Percentiles rank a stretch among this genome's conserved stretches.
These are phyloP conservation scores for Populus ilicifolia DNA, from an alignment of 345 rosid genomes.

Conservation along the genomic window DNA sequence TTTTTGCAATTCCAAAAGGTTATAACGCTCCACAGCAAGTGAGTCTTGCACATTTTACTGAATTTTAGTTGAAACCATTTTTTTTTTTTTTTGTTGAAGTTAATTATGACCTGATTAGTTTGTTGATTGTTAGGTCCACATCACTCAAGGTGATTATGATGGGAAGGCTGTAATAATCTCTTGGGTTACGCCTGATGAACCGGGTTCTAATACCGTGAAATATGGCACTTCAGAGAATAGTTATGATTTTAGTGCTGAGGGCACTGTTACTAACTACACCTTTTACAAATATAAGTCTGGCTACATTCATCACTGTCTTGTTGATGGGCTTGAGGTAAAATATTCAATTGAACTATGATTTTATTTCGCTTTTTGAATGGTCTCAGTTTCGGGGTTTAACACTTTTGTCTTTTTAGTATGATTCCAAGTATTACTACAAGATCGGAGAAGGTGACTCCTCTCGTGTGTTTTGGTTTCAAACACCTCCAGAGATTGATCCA, in stretches of 20 bases:
- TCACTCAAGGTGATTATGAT: constrained; percentile 44
- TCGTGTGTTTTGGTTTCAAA: constrained; percentile 41
- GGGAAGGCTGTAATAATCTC: constrained; percentile 46
- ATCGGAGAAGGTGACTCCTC: constrained; percentile 29
- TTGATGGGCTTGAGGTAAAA: constrained; percentile 34
- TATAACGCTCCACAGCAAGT: constrained; percentile 48
- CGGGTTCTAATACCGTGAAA: constrained; percentile 25
- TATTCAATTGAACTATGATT: not conserved
- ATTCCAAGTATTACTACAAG: constrained; percentile 40
- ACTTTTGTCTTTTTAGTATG: constrained; percentile 21
- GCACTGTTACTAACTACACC: constrained; percentile 25
- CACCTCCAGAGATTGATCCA: constrained; percentile 42
- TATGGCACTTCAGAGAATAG: constrained; percentile 28
- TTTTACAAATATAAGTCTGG: constrained; percentile 46
- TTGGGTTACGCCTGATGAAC: constrained; percentile 33
- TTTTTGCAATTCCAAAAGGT: constrained; percentile 39
- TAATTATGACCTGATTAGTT: not conserved
- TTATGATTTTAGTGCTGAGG: constrained; percentile 27
- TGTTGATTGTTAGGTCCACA: constrained; percentile 31
- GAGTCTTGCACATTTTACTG: not conserved
- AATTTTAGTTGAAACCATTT: not conserved
- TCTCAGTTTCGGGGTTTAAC: not conserved
- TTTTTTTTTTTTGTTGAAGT: not conserved
- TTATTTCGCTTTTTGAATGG: not conserved
- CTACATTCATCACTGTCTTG: constrained; percentile 45